Conservation (phyloP, 805 yeast species). For the Candida yuanshanica region DNA sequence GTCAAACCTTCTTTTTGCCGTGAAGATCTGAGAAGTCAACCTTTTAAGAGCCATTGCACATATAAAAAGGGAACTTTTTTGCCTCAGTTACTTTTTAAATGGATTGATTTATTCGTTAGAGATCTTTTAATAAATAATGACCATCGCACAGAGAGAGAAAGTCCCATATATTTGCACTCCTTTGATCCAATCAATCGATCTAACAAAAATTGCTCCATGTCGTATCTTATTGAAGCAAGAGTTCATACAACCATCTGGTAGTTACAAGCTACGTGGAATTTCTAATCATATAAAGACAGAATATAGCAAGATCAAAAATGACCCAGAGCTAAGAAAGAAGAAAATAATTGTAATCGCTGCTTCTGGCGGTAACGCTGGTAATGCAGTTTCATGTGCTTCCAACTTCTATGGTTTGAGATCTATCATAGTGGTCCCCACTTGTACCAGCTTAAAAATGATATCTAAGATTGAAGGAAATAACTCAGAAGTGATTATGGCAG, state of each 20-base stretch:
- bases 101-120: too few species aligned
- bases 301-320: conserved; percentile 19
- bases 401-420: conserved; percentile 30
- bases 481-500: conserved; percentile 44
- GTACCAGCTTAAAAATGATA: conserved; percentile 41
- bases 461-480: conserved; percentile 41
- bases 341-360: conserved; percentile 41
- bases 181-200: conserved; percentile 30
- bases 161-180: conserved; percentile 29
- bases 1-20: not conserved
- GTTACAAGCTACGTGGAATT: conserved; percentile 52
- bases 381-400: conserved; percentile 48
- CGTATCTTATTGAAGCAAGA: conserved; percentile 44
- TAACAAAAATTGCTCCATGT: conserved; percentile 27
- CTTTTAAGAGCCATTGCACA: not conserved
- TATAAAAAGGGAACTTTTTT: not conserved
- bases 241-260: conserved; percentile 49
- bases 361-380: conserved; percentile 52
- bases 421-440: conserved; percentile 57
- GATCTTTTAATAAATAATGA: conserved; percentile 5
- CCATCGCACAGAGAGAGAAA: not conserved
- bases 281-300: conserved; percentile 39
- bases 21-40: not conserved
- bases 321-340: conserved; percentile 23
- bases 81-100: too few species aligned